These are phyloP conservation scores for Erigeron canadensis DNA, from an alignment of 129 eudicot species.

Conservation along the genomic window DNA sequence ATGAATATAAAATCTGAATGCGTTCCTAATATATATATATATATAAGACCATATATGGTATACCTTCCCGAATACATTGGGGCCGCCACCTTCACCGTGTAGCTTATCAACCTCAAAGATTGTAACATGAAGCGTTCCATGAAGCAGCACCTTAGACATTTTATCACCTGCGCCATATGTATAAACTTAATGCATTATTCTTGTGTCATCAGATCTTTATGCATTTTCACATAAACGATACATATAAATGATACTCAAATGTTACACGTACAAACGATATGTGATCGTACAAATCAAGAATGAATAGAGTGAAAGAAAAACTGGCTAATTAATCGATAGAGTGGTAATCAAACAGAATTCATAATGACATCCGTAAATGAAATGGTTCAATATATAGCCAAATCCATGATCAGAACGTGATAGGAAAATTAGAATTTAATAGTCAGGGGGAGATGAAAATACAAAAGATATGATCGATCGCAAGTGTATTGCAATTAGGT, in stretches of 20 bases:
- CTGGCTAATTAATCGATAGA: background rate
- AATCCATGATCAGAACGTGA: no score
- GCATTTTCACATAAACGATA: background rate
- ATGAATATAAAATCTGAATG: background rate
- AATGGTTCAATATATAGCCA: no score
- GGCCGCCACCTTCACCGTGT: slow-evolving; percentile 35
- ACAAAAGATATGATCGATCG: slow-evolving; percentile 22
- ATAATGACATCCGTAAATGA: background rate
- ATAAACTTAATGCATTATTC: background rate
- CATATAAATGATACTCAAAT: background rate
- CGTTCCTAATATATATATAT: background rate
- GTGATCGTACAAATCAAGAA: slow-evolving; percentile 1
- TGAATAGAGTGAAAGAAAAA: background rate
- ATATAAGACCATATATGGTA: background rate
- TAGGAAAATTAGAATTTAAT: no score
- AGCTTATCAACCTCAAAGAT: slow-evolving; percentile 62
- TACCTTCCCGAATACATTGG: slow-evolving; percentile 51
- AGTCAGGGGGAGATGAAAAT: background rate
- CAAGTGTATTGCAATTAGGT: slow-evolving; percentile 19
- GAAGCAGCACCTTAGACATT: slow-evolving; percentile 61
- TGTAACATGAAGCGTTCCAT: slow-evolving; percentile 77
- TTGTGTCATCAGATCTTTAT: background rate
- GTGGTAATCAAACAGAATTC: no score
- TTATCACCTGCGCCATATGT: slow-evolving; percentile 23
- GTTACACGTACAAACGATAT: background rate